Conservation (phyloP, 768 basidiomycete species). For the Neoboletus subvelutipes region DNA sequence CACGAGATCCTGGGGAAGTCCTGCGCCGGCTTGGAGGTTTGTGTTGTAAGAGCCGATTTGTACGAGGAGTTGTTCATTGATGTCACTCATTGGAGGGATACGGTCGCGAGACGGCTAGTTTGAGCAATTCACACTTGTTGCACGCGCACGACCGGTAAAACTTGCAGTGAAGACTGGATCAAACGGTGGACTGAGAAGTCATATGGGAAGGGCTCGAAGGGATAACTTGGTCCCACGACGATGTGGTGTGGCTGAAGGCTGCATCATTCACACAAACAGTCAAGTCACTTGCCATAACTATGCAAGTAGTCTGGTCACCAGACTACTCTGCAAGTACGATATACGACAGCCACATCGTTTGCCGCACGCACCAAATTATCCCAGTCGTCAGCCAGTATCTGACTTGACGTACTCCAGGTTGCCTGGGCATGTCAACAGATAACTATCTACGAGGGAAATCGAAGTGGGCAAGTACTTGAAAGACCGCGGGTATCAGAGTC, state of each 20-base stretch:
- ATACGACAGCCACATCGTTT: not conserved
- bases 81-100: slow-evolving; percentile 12
- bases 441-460: not conserved
- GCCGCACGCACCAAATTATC: not conserved
- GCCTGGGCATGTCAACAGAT: not conserved
- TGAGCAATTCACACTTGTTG: not conserved
- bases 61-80: slow-evolving; percentile 49
- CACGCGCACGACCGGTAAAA: not conserved
- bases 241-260: not conserved
- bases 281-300: not conserved
- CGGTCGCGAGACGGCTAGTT: not conserved
- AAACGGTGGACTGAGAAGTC: not conserved
- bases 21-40: slow-evolving; percentile 74
- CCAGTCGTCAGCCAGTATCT: not conserved
- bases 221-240: not conserved
- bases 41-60: slow-evolving; percentile 92
- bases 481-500: too few species aligned
- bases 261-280: not conserved
- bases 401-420: not conserved
- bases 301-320: too few species aligned
- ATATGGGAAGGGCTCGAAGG: not conserved
- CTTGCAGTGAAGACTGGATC: not conserved
- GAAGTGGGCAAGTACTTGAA: too few species aligned
- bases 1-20: slow-evolving; percentile 81
- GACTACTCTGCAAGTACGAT: not conserved